Evolutionary conservation across 495 filamentous ascomycete species (phyloP).

Genomic region (Annulohypoxylon bovei): DNA sequence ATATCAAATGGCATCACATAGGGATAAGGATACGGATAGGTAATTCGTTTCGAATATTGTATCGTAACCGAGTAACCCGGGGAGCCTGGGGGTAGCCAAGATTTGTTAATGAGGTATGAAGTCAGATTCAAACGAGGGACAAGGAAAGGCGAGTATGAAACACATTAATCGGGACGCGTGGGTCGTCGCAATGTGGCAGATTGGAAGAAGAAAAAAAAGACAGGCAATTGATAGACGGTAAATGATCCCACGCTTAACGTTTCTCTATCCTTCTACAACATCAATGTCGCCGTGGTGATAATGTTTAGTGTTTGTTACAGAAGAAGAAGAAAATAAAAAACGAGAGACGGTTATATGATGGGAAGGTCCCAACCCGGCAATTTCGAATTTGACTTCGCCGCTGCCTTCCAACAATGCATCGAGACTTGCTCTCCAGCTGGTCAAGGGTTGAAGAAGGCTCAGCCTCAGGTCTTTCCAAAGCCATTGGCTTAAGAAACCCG

Average conservation of each 20-base stretch:
- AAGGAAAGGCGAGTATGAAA: constrained; percentile 40
- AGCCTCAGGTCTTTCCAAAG: constrained; percentile 28
- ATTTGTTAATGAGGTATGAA: constrained; percentile 21
- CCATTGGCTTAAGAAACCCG: constrained; percentile 12
- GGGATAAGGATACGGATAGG: constrained; percentile 1
- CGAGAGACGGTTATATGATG: not conserved
- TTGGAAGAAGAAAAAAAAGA: constrained; percentile 25
- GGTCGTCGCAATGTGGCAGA: constrained; percentile 24
- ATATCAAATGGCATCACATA: constrained; percentile 41
- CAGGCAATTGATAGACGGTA: constrained; percentile 35
- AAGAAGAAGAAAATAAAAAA: not conserved
- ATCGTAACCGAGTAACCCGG: constrained; percentile 19
- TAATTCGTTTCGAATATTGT: constrained; percentile 33
- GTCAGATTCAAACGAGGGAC: constrained; percentile 34
- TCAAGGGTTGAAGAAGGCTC: constrained; percentile 28
- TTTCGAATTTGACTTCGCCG: constrained; percentile 18
- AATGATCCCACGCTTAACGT: constrained; percentile 13
- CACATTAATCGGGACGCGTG: constrained; percentile 43
- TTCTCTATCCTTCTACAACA: constrained; percentile 8
- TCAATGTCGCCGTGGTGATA: constrained; percentile 2
- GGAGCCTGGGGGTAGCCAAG: constrained; percentile 6
- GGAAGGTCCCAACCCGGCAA: constrained; percentile 21
- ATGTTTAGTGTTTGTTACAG: constrained; percentile 7
- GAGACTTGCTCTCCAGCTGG: constrained; percentile 6
- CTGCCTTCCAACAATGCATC: constrained; percentile 19